Conservation (phyloP, 305 asterid species). For the Fraxinus nigra region DNA sequence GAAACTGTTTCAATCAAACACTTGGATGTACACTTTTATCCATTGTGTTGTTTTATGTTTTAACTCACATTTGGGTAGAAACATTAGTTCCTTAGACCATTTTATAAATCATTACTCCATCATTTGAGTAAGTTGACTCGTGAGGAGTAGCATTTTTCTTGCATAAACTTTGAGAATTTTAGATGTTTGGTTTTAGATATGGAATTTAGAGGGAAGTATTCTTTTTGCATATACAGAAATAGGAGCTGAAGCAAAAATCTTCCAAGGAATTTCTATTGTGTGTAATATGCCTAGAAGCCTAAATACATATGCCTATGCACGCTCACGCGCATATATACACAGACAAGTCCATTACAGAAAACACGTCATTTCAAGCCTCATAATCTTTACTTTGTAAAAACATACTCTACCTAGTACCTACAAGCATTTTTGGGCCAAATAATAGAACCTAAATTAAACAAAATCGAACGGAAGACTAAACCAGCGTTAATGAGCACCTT, state of each 20-base stretch:
- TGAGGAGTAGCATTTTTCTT: not conserved
- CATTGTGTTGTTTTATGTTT: not conserved
- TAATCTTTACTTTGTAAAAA: not conserved
- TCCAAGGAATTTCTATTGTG: not conserved
- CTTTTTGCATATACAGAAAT: not conserved
- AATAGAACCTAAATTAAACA: not conserved
- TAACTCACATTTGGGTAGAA: constrained; percentile 3
- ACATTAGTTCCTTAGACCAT: constrained; percentile 5
- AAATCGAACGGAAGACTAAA: not conserved
- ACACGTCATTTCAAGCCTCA: not conserved
- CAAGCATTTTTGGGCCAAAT: not conserved
- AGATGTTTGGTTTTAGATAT: constrained; percentile 3
- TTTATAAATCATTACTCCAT: not conserved
- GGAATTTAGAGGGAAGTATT: not conserved
- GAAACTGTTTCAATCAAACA: constrained; percentile 8
- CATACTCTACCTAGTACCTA: not conserved
- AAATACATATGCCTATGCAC: not conserved
- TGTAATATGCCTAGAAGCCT: not conserved
- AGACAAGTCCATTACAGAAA: constrained; percentile 2
- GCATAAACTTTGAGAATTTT: not conserved
- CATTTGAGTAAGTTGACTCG: constrained; percentile 8
- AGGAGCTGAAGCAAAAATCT: constrained; percentile 14
- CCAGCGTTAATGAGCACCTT: constrained; percentile 12
- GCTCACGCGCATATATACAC: not conserved
- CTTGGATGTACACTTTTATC: not conserved